These are phyloP conservation scores for Arachis stenosperma DNA, from an alignment of 306 rosid genomes.

Conservation along the genomic window DNA sequence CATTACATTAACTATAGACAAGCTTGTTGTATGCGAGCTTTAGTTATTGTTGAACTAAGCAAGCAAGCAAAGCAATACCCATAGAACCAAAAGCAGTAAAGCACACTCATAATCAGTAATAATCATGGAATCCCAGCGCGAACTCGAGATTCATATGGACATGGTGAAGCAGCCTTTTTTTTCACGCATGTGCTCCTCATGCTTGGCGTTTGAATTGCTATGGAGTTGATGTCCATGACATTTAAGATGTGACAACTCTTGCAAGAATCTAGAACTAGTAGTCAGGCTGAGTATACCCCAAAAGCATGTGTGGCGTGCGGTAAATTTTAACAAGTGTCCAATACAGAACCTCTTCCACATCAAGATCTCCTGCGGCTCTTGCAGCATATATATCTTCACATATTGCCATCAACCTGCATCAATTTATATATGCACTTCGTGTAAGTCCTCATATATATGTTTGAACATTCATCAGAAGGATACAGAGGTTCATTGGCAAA, in stretches of 20 bases:
- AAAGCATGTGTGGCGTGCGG: slow-evolving; percentile 92
- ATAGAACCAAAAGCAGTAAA: slow-evolving; percentile 27
- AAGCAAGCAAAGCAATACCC: not conserved
- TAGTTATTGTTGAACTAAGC: slow-evolving; percentile 24
- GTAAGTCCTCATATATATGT: slow-evolving; percentile 2
- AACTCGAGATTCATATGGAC: slow-evolving; percentile 12
- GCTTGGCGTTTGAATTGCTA: slow-evolving; percentile 21
- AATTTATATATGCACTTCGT: slow-evolving; percentile 8
- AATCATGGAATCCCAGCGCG: not conserved
- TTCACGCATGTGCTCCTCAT: slow-evolving; percentile 6
- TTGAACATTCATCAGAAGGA: slow-evolving; percentile 22
- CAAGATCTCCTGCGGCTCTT: slow-evolving; percentile 94
- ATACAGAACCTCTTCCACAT: slow-evolving; percentile 82
- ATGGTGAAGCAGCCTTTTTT: slow-evolving; percentile 23
- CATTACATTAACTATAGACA: not conserved
- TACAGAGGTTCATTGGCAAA: slow-evolving; percentile 4
- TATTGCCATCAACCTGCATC: slow-evolving; percentile 78
- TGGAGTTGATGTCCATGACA: not conserved
- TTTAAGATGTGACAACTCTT: slow-evolving; percentile 9
- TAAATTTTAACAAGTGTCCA: slow-evolving; percentile 94
- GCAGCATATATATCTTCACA: slow-evolving; percentile 95
- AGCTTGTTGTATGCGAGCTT: not conserved
- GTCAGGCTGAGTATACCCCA: slow-evolving; percentile 80
- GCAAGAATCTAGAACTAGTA: slow-evolving; percentile 55
- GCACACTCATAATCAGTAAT: slow-evolving; percentile 16